These are phyloP conservation scores for Sequoia sempervirens DNA, from an alignment of 75 land plant species.

Conservation along the genomic window DNA sequence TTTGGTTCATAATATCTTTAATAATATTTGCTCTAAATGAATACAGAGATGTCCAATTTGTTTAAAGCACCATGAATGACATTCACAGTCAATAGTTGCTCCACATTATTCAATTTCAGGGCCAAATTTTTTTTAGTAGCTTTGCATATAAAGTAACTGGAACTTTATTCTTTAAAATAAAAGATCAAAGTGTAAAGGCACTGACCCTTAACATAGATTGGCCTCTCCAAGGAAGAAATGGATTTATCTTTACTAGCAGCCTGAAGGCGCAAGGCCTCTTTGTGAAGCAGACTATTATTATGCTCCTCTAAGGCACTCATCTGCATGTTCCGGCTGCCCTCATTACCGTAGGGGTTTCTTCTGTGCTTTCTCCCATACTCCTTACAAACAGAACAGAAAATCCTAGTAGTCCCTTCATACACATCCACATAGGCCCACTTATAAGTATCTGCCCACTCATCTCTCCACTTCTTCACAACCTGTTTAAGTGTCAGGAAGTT, in stretches of 20 bases:
- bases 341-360: conserved; percentile 98
- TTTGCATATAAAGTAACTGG: background rate
- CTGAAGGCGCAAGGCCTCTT: conserved; percentile 94
- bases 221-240: conserved; percentile 60
- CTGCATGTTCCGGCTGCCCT: conserved; percentile 99
- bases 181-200: background rate
- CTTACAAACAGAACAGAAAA: conserved; percentile 92
- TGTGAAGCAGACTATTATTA: conserved; percentile 94
- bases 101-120: background rate
- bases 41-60: background rate
- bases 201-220: conserved; percentile 91
- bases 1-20: background rate
- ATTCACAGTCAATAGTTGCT: background rate
- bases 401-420: conserved; percentile 81
- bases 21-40: background rate
- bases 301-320: conserved; percentile 99
- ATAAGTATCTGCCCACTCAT: conserved; percentile 99
- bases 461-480: conserved; percentile 98
- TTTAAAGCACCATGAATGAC: background rate
- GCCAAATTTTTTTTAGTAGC: background rate
- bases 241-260: conserved; percentile 88
- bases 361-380: conserved; percentile 98
- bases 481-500: background rate
- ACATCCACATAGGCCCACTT: conserved; percentile 99
- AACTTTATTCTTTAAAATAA: background rate